Base-by-base conservation (phyloP, 2,329 filamentous ascomycete genomes). In the Fusarium brevicatenulatum region DNA sequence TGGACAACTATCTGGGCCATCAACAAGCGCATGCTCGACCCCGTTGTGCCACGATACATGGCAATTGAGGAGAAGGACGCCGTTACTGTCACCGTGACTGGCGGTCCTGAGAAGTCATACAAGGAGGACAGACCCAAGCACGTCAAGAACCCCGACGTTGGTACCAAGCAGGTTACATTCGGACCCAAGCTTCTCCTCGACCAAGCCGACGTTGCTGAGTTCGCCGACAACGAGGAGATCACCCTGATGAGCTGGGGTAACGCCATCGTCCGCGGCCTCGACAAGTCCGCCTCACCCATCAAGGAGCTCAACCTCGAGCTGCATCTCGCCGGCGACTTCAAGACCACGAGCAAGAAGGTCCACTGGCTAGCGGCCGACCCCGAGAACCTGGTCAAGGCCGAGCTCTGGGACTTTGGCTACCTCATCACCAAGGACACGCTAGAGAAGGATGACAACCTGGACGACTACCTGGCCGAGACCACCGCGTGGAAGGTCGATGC, bases 171-270 rank as follows among this genome's bases (percentile, higher is more conserved):
- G 84, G 93, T 97, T 9, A 87, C 90, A 32, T 97, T 92, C 81
- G 93, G 92, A 79, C 88, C 89, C 64, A 88, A 91, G 70, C 86
- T 98, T 73, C 85, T 96, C 68, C 85, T 98, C 58, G 95, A 98
- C 80, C 95, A 98, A 83, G 92, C 88, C 50, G 95, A 98, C 78
- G 94, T 92, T 70, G 91, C 92, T 81, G 89, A 88, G 32, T 97
- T 98, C 84, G 92, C 90, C 77, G 87, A 92, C 68, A 91, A 92
- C 79, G 95, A 98, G 85, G 95, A 98, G 82, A 93, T 98, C 78
- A 98, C 95, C 0, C 87, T 98, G 46, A 98, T 98, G 95, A 93
- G 93, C 81, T 98, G 95, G 95, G 96, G 95, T 76, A 97, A 97
- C 78, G 94, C 93, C 18, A 89, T 95, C 74, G 92, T 96, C 30